Percentiles rank a stretch among this genome's conserved stretches.
Evolutionary conservation across 805 yeast species (phyloP).

Genomic region (Wickerhamomyces alni): DNA sequence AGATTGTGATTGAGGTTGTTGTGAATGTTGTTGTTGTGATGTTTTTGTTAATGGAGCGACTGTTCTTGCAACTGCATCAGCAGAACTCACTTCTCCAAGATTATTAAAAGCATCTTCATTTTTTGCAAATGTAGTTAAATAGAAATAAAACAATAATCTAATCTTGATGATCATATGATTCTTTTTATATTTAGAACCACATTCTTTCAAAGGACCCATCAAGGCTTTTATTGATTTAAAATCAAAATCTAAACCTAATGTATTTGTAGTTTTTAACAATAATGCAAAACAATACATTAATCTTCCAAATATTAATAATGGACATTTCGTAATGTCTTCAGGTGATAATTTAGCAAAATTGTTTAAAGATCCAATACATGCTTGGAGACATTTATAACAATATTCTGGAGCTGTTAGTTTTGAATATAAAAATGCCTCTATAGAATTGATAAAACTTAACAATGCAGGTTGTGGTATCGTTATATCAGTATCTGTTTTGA

Average conservation of each 20-base stretch:
- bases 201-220: slow-evolving; percentile 11
- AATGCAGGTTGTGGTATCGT: slow-evolving; percentile 9
- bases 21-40: not conserved
- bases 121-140: slow-evolving; percentile 23
- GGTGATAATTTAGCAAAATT: slow-evolving; percentile 11
- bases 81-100: slow-evolving; percentile 10
- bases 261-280: slow-evolving; percentile 18
- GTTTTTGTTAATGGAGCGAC: not conserved
- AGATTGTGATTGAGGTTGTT: no score
- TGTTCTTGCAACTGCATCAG: slow-evolving; percentile 11
- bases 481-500: slow-evolving; percentile 4
- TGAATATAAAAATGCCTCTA: slow-evolving; percentile 22
- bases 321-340: slow-evolving; percentile 13
- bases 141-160: slow-evolving; percentile 20
- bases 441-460: slow-evolving; percentile 16
- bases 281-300: slow-evolving; percentile 24
- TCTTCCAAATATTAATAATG: slow-evolving; percentile 21
- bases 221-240: slow-evolving; percentile 9
- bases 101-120: slow-evolving; percentile 19
- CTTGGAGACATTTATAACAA: slow-evolving; percentile 16
- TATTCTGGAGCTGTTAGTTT: slow-evolving; percentile 12
- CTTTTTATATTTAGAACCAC: slow-evolving; percentile 11
- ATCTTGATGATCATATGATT: slow-evolving; percentile 19
- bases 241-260: slow-evolving; percentile 15
- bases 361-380: slow-evolving; percentile 14